A percentile compares a stretch with the other conserved stretches of the same genome.
phyloP scores from a whole-genome alignment of 768 basidiomycete species.

The Roridomyces roridus region DNA sequence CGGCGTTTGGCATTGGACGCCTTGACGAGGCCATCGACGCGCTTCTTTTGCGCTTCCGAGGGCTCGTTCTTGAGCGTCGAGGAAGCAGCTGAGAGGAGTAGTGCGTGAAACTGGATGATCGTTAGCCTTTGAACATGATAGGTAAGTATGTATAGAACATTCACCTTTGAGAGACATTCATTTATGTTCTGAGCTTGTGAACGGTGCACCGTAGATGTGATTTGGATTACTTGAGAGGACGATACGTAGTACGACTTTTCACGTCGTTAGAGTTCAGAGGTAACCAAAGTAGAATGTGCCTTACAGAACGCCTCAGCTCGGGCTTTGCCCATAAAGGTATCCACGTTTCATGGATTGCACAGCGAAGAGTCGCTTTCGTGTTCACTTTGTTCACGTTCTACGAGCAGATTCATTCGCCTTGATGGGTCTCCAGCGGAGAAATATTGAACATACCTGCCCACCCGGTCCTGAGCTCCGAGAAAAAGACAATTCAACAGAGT shows the following conservation, averaged over 20 bases:
- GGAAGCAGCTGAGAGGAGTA: slow-evolving; percentile 56
- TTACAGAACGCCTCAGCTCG: slow-evolving; percentile 53
- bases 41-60: slow-evolving; percentile 60
- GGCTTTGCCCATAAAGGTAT: slow-evolving; percentile 72
- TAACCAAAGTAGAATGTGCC: background rate
- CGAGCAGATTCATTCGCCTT: slow-evolving; percentile 53
- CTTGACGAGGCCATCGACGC: slow-evolving; percentile 51
- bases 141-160: no score
- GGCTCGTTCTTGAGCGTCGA: slow-evolving; percentile 57
- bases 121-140: no score
- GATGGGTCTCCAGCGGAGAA: slow-evolving; percentile 62
- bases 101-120: slow-evolving; percentile 64
- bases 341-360: slow-evolving; percentile 63
- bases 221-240: slow-evolving; percentile 71
- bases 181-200: slow-evolving; percentile 80
- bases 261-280: background rate
- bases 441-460: slow-evolving; percentile 66
- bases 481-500: slow-evolving; percentile 68
- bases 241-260: slow-evolving; percentile 66
- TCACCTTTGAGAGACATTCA: slow-evolving; percentile 72
- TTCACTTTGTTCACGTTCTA: slow-evolving; percentile 93
- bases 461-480: slow-evolving; percentile 86
- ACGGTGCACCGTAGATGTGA: slow-evolving; percentile 74
- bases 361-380: slow-evolving; percentile 76
- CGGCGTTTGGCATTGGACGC: slow-evolving; percentile 55